phyloP scores from a whole-genome alignment of 1,139 yeast species.

The Diutina sp. region DNA sequence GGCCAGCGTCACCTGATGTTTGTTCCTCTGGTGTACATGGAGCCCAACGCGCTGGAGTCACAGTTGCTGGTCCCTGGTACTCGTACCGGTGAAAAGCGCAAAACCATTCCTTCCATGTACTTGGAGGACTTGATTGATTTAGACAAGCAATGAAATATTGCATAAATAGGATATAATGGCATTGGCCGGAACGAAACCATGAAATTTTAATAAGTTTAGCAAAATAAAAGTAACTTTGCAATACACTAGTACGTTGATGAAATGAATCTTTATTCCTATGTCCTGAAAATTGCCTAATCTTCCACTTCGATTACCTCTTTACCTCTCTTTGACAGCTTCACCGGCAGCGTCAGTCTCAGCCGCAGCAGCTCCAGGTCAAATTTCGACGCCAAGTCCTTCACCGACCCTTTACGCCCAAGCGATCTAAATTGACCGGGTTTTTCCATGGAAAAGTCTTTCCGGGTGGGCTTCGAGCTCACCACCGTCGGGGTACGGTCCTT shows the following conservation, averaged over 20 bases:
- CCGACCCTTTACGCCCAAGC: constrained; percentile 21
- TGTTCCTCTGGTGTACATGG: constrained; percentile 24
- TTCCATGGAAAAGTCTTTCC: constrained; percentile 17
- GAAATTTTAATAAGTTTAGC: not conserved
- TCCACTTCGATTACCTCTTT: not conserved
- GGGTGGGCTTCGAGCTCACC: constrained; percentile 18
- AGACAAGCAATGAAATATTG: not conserved
- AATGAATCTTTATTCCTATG: not conserved
- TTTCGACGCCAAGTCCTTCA: constrained; percentile 20
- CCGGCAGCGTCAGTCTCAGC: not conserved
- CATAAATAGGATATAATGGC: not conserved
- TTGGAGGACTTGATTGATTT: constrained; percentile 41
- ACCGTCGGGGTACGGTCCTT: constrained; percentile 4
- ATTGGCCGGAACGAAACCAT: not conserved
- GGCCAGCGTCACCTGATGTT: constrained; percentile 20
- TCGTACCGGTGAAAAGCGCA: not conserved
- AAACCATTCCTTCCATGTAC: constrained; percentile 39
- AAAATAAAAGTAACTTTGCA: not conserved
- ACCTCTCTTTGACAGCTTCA: not conserved
- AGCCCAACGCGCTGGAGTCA: constrained; percentile 20
- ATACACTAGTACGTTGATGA: not conserved
- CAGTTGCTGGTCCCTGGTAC: constrained; percentile 6
- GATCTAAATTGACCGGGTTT: constrained; percentile 19
- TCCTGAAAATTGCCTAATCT: not conserved
- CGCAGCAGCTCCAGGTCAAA: constrained; percentile 10